Evolutionary conservation across 2,329 filamentous ascomycete genomes (phyloP).

Genomic region (Phyllosticta paracitricarpa): DNA sequence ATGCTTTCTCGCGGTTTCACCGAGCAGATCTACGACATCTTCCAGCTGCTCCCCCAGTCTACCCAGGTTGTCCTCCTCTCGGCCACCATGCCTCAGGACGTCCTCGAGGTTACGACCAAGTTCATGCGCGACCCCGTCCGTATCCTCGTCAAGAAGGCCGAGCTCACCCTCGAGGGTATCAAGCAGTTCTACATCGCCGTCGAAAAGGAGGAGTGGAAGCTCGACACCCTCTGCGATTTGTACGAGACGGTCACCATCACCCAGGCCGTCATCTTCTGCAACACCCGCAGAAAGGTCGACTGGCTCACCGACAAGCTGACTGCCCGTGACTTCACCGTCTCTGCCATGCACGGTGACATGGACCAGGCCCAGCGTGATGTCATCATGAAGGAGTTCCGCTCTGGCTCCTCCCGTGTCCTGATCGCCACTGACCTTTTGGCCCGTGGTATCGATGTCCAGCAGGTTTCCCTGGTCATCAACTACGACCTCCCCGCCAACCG

Average conservation of each 20-base stretch:
- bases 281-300: conserved; percentile 99
- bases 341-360: conserved; percentile 99
- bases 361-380: conserved; percentile 94
- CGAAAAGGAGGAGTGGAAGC: conserved; percentile 99
- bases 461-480: conserved; percentile 99
- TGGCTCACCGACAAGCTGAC: conserved; percentile 99
- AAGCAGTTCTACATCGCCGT: conserved; percentile 99
- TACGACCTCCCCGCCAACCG: conserved; percentile 98
- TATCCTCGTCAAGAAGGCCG: conserved; percentile 99
- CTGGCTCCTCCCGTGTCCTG: conserved; percentile 93
- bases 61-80: conserved; percentile 98
- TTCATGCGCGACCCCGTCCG: conserved; percentile 99
- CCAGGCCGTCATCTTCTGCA: conserved; percentile 99
- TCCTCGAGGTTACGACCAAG: conserved; percentile 98
- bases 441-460: conserved; percentile 99
- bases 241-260: conserved; percentile 99
- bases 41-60: conserved; percentile 94
- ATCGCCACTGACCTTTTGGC: conserved; percentile 96
- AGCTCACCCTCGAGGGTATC: conserved; percentile 98
- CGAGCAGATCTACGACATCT: conserved; percentile 99
- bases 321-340: conserved; percentile 97
- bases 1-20: conserved; percentile 99
- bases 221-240: conserved; percentile 95
- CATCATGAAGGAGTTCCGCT: conserved; percentile 99
- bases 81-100: conserved; percentile 97